These are phyloP conservation scores for Haberlea rhodopensis DNA, from an alignment of 257 asterid genomes.

Conservation along the genomic window DNA sequence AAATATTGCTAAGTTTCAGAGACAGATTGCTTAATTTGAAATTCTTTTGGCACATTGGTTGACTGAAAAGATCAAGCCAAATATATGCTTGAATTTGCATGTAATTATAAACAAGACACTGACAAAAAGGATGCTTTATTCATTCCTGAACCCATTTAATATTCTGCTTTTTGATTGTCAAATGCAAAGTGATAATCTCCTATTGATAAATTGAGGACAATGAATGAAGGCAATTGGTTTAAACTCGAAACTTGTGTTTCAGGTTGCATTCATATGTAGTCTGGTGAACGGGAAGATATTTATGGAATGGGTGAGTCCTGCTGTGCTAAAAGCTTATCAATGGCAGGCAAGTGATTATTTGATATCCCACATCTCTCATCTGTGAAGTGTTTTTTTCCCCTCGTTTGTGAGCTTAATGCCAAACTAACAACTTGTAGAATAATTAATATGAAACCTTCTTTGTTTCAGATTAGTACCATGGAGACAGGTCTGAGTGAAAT, in stretches of 20 bases:
- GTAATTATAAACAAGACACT: too few species aligned
- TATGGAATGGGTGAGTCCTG: constrained; percentile 99
- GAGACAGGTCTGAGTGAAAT: constrained; percentile 71
- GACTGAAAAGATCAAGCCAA: background rate
- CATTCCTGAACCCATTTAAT: background rate
- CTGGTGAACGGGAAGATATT: constrained; percentile 86
- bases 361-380: background rate
- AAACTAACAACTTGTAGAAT: constrained; percentile 19
- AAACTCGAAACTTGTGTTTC: constrained; percentile 25
- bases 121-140: background rate
- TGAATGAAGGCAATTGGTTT: too few species aligned
- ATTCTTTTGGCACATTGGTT: background rate
- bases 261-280: constrained; percentile 82
- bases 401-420: constrained; percentile 16
- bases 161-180: background rate
- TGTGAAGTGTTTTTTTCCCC: background rate
- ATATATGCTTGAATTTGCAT: too few species aligned
- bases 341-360: constrained; percentile 64
- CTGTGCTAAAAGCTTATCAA: constrained; percentile 85
- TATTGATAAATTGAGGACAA: too few species aligned
- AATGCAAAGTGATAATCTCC: background rate
- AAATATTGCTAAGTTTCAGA: background rate
- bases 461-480: constrained; percentile 59
- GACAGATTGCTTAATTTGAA: background rate
- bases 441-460: background rate